Evolutionary conservation across 169 alveolate genomes (phyloP), one percentile per base, ranked within the genome.

Genomic region (Sarcocystis neurona): DNA sequence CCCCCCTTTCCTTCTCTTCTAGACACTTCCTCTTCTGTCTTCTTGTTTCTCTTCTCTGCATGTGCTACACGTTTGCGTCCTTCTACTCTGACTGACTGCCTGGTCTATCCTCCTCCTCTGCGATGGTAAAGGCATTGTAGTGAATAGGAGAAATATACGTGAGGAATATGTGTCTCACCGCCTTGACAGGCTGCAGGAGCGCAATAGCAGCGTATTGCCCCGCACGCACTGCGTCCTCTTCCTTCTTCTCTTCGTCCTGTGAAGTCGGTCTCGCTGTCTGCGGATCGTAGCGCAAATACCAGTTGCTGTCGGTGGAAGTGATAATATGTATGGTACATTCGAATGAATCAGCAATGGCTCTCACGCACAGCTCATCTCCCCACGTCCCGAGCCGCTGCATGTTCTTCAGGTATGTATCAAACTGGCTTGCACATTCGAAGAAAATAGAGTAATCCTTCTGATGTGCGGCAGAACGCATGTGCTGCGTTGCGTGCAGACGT

Each of bases 291-390:
- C 94, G 91, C 60, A 92, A 78, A 72, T 82, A 86, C 96, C 96
- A 94, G 85, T 91, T 85, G 18, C 78, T 75, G n/a, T 47, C 78
- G 34, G 93, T 89, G 12, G 96, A 89, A 20, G 96, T 94, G 60
- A 94, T 89, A 58, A 94, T 91, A 84, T 94, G 94, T 15, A 94
- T 90, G 32, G 93, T 82, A 58, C 96, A 94, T 32, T 90, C 86
- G 53, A 94, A 94, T 15, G 91, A 79, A 66, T 94, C 95, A 2
- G 96, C 96, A 8, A 89, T 88, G 2, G 96, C 96, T 6, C 93
- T 91, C 8, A 94, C 92, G 30, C 91, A 88, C 47, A 94, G 56
- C 70, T 94, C 96, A 23, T 94, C 96, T 32, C 95, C 96, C 96
- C 96, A 94, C 32, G 91, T 91, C 4, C 96, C 95, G 53, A 86